Conservation (phyloP, 768 basidiomycete species). For the Tulasnella sp. region DNA sequence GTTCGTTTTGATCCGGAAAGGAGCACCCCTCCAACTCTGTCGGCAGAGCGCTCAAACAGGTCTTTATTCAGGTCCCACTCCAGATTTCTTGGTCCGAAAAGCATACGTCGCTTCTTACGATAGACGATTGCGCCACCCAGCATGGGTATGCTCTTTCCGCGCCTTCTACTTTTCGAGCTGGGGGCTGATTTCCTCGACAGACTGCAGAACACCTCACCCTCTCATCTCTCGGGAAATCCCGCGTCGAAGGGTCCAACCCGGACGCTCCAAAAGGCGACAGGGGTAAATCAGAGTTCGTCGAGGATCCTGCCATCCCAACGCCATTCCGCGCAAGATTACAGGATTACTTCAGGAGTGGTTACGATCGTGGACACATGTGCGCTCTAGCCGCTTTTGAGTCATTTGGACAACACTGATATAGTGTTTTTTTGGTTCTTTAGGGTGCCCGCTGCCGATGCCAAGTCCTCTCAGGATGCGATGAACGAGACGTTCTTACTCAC, state of each 20-base stretch:
- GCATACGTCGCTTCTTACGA: constrained; percentile 92
- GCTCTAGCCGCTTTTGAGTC: constrained; percentile 33
- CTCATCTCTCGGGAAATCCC: constrained; percentile 60
- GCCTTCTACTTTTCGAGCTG: background rate
- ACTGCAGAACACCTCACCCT: constrained; percentile 93
- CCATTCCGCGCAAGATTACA: constrained; percentile 76
- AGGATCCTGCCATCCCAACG: constrained; percentile 74
- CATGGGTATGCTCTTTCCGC: constrained; percentile 65
- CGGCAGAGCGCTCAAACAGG: background rate
- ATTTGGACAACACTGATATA: background rate
- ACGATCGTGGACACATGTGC: constrained; percentile 95
- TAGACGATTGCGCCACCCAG: constrained; percentile 80
- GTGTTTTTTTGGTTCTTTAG: constrained; percentile 40
- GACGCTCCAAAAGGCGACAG: constrained; percentile 53
- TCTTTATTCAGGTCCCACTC: constrained; percentile 65
- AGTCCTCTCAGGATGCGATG: constrained; percentile 88
- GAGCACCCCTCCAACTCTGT: background rate
- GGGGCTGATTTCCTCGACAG: constrained; percentile 42
- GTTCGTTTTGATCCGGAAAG: constrained; percentile 44
- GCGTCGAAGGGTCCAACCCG: constrained; percentile 37
- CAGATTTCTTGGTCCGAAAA: constrained; percentile 71
- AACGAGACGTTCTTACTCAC: constrained; percentile 91
- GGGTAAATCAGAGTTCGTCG: constrained; percentile 69
- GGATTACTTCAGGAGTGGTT: constrained; percentile 91
- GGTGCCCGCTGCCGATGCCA: constrained; percentile 97